Base-by-base conservation (phyloP, 495 filamentous ascomycete species). In the Talaromyces stipitatus region DNA sequence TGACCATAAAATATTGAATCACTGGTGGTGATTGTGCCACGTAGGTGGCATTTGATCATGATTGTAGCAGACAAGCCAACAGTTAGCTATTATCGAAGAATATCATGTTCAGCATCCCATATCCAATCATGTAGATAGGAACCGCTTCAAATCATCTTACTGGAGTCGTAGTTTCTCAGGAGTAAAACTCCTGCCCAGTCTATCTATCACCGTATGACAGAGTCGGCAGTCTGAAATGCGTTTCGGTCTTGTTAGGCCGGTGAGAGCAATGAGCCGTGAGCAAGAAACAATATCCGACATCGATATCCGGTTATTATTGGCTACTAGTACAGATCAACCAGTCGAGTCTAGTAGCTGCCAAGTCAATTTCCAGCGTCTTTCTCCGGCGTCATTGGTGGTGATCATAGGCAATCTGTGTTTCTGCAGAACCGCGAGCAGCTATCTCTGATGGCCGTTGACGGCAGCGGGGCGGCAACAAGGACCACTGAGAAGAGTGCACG, bases 1-100 rank as follows among this genome's bases (percentile, higher is more conserved):
- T 27, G 48, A 16, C 27, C 27, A 9, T 26, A 8, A 29, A 30
- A 3, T 24, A 30, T 23, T 23, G 12, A 27, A 41, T n/a, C 16
- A 54, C 16, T 45, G 54, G 32, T 46, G 22, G 54, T 38, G 22
- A 55, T 26, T 43, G 54, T 55, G 54, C 54, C 54, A 55, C 54
- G 54, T 55, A 55, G 33, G 38, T 26, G 16, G n/a, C 33, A 55
- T 20, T 38, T n/a, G n/a, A n/a, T n/a, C 16, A 55, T 41, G 10
- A 4, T 46, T 33, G 36, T 26, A 18, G 53, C 8, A 11, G 30
- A 28, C 20, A 33, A 45, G 24, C 54, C 24, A 32, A 54, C 38
- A 12, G 51, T 10, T 28, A 51, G 6, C 14, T n/a, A 23, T 46
- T 18, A 46, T 23, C 20, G 30, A 41, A 18, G 36, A 41, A 16